These are phyloP conservation scores for Goffeauzyma gilvescens DNA, from an alignment of 768 basidiomycete genomes.

Conservation along the genomic window DNA sequence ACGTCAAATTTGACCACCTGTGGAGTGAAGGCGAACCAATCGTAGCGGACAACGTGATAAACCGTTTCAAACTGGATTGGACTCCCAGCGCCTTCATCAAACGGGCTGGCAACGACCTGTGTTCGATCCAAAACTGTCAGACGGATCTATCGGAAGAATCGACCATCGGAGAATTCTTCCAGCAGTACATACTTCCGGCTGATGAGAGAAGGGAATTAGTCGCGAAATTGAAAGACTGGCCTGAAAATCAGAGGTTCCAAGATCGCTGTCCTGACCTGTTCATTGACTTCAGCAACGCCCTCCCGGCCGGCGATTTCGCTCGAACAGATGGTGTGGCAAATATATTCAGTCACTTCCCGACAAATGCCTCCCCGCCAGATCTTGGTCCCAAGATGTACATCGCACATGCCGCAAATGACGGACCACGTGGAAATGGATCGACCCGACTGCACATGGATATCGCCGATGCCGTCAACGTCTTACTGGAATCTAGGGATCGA, in stretches of 20 bases:
- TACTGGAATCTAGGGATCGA: conserved; percentile 49
- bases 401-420: conserved; percentile 48
- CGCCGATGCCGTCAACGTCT: conserved; percentile 76
- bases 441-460: conserved; percentile 87
- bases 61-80: conserved; percentile 54
- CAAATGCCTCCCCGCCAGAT: conserved; percentile 17
- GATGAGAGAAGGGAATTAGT: conserved; percentile 36
- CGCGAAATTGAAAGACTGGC: conserved; percentile 89
- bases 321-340: conserved; percentile 74
- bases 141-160: conserved; percentile 45
- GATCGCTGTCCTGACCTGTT: conserved; percentile 64
- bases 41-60: conserved; percentile 49
- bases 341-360: conserved; percentile 50
- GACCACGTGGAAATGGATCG: conserved; percentile 54
- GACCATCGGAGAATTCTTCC: conserved; percentile 63
- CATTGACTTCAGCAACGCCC: conserved; percentile 60
- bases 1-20: conserved; percentile 44
- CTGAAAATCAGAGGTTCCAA: conserved; percentile 67
- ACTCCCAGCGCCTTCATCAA: conserved; percentile 61
- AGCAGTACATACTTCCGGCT: conserved; percentile 50
- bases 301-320: conserved; percentile 80
- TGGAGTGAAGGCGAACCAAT: conserved; percentile 63
- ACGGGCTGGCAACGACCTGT: conserved; percentile 36
- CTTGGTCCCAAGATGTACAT: conserved; percentile 87
- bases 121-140: conserved; percentile 70